These are phyloP conservation scores for Syzygium oleosum DNA, from an alignment of 345 rosid species.

Conservation along the genomic window DNA sequence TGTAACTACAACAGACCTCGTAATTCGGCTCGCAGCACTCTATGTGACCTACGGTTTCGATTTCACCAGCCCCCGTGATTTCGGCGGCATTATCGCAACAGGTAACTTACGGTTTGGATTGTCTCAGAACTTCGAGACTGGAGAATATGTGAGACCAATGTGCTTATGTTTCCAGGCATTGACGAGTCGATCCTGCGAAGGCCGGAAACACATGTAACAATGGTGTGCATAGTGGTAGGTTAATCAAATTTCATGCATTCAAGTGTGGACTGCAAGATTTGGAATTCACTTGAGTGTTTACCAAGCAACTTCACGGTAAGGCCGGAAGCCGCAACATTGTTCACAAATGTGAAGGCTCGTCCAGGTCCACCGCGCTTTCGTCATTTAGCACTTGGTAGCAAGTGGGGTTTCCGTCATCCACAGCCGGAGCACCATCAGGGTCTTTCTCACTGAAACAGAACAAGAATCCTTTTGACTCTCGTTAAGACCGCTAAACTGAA, in stretches of 20 bases:
- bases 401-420: not conserved
- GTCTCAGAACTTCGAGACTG: not conserved
- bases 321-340: not conserved
- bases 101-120: not conserved
- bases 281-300: not conserved
- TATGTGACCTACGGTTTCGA: not conserved
- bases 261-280: not conserved
- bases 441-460: constrained; percentile 15
- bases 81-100: not conserved
- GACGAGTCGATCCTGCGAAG: not conserved
- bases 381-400: constrained; percentile 14
- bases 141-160: not conserved
- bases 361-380: not conserved
- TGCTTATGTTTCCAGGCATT: not conserved
- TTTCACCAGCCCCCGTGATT: not conserved
- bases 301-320: not conserved
- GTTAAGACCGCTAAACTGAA: not conserved
- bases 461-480: not conserved
- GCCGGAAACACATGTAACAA: not conserved
- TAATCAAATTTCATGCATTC: not conserved
- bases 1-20: not conserved
- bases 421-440: not conserved
- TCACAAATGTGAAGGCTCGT: not conserved
- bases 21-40: not conserved
- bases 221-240: not conserved